phyloP scores from a whole-genome alignment of 768 basidiomycete genomes.

The Lactarius trivialis region DNA sequence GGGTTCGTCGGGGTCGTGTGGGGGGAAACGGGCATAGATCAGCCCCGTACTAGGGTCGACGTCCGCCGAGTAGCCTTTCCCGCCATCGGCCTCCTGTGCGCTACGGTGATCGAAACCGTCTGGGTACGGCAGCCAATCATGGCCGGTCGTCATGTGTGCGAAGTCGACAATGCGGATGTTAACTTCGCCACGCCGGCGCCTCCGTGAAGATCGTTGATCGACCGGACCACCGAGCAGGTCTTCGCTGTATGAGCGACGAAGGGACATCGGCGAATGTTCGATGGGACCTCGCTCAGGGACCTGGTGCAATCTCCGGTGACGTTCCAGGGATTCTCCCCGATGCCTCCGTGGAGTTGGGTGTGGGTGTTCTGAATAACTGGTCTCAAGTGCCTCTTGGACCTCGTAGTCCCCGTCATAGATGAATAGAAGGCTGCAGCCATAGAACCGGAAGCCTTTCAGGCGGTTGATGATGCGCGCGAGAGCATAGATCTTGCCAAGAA shows the following conservation, averaged over 20 bases:
- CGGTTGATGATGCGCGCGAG: constrained; percentile 86
- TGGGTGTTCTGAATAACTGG: constrained; percentile 56
- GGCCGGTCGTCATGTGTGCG: constrained; percentile 95
- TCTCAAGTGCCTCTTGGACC: constrained; percentile 68
- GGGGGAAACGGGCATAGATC: constrained; percentile 89
- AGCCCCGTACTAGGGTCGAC: constrained; percentile 78
- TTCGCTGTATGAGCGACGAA: constrained; percentile 76
- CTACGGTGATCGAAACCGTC: constrained; percentile 36
- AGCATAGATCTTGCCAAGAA: constrained; percentile 89
- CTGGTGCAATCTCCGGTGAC: constrained; percentile 29
- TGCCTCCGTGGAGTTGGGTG: constrained; percentile 60
- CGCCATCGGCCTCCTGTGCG: constrained; percentile 42
- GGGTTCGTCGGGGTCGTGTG: constrained; percentile 80
- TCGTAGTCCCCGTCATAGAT: constrained; percentile 96
- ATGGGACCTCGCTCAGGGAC: neutral
- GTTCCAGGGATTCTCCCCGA: constrained; percentile 73
- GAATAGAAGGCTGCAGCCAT: constrained; percentile 92
- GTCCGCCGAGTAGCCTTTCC: constrained; percentile 75
- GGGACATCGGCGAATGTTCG: constrained; percentile 23
- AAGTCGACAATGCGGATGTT: constrained; percentile 98
- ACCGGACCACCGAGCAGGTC: constrained; percentile 66
- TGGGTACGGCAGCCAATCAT: constrained; percentile 75
- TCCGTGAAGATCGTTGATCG: constrained; percentile 54
- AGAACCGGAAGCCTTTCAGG: constrained; percentile 94
- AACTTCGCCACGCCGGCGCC: constrained; percentile 81